Evolutionary conservation across 2,329 filamentous ascomycete genomes (phyloP).

Genomic region (Neocucurbitaria cava): DNA sequence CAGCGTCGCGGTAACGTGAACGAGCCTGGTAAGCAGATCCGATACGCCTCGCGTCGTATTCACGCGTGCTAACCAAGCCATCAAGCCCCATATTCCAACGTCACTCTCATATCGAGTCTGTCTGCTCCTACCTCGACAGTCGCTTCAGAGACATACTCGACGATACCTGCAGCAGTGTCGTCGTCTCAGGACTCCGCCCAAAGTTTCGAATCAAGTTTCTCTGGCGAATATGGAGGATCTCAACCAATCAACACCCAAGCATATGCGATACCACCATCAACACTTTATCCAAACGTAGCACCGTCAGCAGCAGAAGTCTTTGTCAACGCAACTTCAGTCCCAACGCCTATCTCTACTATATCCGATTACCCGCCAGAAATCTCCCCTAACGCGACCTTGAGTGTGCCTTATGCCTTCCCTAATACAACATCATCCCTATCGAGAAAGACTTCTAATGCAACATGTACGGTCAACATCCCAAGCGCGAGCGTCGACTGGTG

Average conservation of each 20-base stretch:
- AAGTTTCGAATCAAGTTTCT: conserved; percentile 1
- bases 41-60: conserved; percentile 28
- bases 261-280: conserved; percentile 4
- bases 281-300: conserved; percentile 1
- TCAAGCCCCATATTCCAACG: conserved; percentile 39
- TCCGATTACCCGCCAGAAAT: neutral
- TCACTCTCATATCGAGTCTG: conserved; percentile 23
- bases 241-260: conserved; percentile 13
- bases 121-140: conserved; percentile 11
- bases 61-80: conserved; percentile 35
- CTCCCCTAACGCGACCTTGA: conserved; percentile 2
- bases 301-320: neutral
- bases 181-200: conserved; percentile 2
- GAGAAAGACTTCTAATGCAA: conserved; percentile 18
- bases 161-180: neutral
- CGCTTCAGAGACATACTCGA: conserved; percentile 1
- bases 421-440: conserved; percentile 5
- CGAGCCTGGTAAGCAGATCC: conserved; percentile 29
- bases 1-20: conserved; percentile 27
- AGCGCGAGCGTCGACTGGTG: conserved; percentile 43
- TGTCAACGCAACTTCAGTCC: neutral
- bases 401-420: neutral
- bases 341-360: neutral
- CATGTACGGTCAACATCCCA: conserved; percentile 46
- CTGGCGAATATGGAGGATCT: conserved; percentile 14